phyloP scores from a whole-genome alignment of 1,139 yeast species.

The Nakaseomyces glabratus region DNA sequence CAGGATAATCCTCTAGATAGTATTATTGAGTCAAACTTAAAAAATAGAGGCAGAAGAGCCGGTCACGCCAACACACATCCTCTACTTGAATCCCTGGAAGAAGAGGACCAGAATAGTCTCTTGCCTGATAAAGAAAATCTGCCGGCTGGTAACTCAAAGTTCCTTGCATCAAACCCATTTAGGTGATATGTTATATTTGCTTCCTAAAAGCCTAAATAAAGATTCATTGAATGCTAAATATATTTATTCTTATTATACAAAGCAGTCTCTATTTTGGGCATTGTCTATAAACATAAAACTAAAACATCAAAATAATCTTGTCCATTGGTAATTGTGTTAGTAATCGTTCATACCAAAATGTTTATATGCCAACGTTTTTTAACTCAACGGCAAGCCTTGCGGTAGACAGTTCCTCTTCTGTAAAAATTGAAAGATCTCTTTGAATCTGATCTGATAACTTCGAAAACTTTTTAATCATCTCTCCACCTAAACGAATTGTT shows the following conservation, averaged over 20 bases:
- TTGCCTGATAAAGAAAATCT: neutral
- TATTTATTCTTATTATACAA: no score
- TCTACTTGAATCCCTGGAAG: conserved; percentile 2
- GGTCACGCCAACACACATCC: neutral
- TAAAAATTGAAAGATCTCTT: conserved; percentile 30
- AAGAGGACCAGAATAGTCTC: conserved; percentile 3
- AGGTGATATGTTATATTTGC: no score
- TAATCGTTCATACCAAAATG: no score
- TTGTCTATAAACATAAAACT: no score
- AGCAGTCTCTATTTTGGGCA: no score
- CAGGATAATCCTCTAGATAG: neutral
- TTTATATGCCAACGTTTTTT: conserved; percentile 21
- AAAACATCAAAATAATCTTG: no score
- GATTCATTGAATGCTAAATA: no score
- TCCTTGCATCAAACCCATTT: neutral
- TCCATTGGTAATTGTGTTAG: no score
- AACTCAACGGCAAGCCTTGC: conserved; percentile 36
- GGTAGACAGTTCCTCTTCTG: conserved; percentile 27
- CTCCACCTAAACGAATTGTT: conserved; percentile 34
- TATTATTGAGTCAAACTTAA: neutral
- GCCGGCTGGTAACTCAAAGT: neutral
- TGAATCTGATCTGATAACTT: conserved; percentile 15
- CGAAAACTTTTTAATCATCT: conserved; percentile 19
- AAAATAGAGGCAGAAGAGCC: neutral
- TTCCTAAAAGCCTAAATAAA: no score